These are phyloP conservation scores for Arthrobotrys musiformis DNA, from an alignment of 2,329 filamentous ascomycete species.

Conservation along the genomic window DNA sequence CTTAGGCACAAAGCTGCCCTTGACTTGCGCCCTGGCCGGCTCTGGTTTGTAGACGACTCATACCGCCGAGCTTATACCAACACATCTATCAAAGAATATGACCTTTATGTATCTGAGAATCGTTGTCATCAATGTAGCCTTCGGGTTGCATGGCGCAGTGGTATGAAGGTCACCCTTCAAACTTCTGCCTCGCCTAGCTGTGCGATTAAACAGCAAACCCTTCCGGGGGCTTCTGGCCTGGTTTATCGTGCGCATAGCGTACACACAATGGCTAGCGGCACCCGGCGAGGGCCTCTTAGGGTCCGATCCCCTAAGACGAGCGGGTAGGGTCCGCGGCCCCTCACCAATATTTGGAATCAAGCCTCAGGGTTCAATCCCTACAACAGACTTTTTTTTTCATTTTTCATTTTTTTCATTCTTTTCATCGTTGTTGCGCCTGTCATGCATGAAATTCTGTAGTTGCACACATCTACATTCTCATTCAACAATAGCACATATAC, in stretches of 20 bases:
- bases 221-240: no score
- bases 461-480: no score
- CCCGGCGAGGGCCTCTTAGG: no score
- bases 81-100: neutral
- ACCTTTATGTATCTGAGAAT: neutral
- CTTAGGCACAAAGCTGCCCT: no score
- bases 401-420: neutral
- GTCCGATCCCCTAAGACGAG: neutral
- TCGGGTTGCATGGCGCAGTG: neutral
- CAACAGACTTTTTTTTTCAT: neutral
- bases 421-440: no score
- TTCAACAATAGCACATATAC: no score
- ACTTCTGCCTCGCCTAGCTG: neutral
- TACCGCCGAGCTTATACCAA: neutral
- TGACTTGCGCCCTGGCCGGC: no score
- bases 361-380: neutral
- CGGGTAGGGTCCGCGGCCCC: neutral
- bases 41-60: neutral
- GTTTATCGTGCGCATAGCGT: no score
- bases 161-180: neutral
- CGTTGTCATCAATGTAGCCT: neutral
- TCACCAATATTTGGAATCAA: neutral
- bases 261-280: no score
- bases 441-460: no score
- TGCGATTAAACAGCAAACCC: no score